A percentile compares a stretch with the other conserved stretches of the same genome.
Conservation (phyloP, 306 rosid genomes). For the Nissolia schottii region DNA sequence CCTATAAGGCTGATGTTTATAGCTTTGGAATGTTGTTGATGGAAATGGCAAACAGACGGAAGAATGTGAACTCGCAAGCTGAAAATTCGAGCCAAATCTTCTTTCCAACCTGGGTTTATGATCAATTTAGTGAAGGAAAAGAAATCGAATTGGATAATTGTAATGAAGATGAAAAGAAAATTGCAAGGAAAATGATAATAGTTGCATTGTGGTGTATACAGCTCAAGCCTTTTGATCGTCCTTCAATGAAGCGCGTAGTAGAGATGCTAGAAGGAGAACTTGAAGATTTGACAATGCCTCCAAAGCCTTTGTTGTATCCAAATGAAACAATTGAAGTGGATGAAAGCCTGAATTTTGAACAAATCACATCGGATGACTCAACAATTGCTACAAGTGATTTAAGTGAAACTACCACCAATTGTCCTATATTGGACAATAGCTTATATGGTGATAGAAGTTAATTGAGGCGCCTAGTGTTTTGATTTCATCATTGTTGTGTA, state of each 20-base stretch:
- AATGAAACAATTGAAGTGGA: background rate
- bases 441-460: background rate
- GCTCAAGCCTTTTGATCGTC: constrained; percentile 14
- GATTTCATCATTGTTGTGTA: too few relatives aligned
- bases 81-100: background rate
- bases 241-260: constrained; percentile 18
- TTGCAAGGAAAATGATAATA: constrained; percentile 15
- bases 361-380: background rate
- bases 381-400: background rate
- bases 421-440: background rate
- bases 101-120: constrained; percentile 9
- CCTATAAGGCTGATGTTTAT: background rate
- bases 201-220: constrained; percentile 33
- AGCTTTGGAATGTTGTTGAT: background rate
- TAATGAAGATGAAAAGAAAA: background rate
- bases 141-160: background rate
- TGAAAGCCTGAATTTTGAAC: background rate
- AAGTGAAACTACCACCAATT: background rate
- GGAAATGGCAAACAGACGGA: background rate
- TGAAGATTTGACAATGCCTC: constrained; percentile 9
- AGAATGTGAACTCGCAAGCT: background rate
- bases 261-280: constrained; percentile 25
- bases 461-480: too few relatives aligned
- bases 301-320: constrained; percentile 10
- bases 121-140: background rate